A percentile compares a stretch with the other conserved stretches of the same genome.
Conservation (phyloP, 2,329 filamentous ascomycete genomes). For the Lecanicillium sp. region DNA sequence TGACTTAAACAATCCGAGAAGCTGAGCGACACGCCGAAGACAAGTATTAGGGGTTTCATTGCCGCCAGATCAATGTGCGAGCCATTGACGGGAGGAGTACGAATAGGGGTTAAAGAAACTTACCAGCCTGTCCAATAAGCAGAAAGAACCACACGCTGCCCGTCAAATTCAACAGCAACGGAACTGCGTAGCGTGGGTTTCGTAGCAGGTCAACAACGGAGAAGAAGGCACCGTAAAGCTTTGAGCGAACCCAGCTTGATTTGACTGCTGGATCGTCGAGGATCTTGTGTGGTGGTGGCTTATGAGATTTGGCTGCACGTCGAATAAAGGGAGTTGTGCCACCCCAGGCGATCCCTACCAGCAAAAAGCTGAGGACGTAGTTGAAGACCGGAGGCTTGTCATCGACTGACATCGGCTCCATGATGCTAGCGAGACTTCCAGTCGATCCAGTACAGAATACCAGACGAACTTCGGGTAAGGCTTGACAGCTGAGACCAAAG, state of each 20-base stretch:
- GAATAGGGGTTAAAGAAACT: slow-evolving; percentile 28
- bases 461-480: too few relatives aligned
- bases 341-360: slow-evolving; percentile 90
- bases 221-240: slow-evolving; percentile 61
- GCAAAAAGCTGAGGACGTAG: slow-evolving; percentile 81
- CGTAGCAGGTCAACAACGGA: slow-evolving; percentile 70
- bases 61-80: background rate
- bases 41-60: too few relatives aligned
- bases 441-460: background rate
- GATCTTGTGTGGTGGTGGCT: slow-evolving; percentile 52
- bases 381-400: slow-evolving; percentile 57
- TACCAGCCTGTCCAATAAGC: slow-evolving; percentile 85
- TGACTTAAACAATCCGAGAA: background rate
- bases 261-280: slow-evolving; percentile 45
- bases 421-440: background rate
- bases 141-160: slow-evolving; percentile 97
- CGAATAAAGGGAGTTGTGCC: slow-evolving; percentile 91
- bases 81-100: background rate
- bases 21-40: background rate
- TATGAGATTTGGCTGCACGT: slow-evolving; percentile 71
- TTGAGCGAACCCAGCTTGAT: slow-evolving; percentile 56
- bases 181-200: slow-evolving; percentile 79
- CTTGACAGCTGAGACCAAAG: too few relatives aligned
- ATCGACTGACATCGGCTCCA: slow-evolving; percentile 6
- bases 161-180: slow-evolving; percentile 80